A percentile compares a stretch with the other conserved stretches of the same genome.
phyloP scores from a whole-genome alignment of 2,329 filamentous ascomycete genomes.

The Aspergillus clavatus region DNA sequence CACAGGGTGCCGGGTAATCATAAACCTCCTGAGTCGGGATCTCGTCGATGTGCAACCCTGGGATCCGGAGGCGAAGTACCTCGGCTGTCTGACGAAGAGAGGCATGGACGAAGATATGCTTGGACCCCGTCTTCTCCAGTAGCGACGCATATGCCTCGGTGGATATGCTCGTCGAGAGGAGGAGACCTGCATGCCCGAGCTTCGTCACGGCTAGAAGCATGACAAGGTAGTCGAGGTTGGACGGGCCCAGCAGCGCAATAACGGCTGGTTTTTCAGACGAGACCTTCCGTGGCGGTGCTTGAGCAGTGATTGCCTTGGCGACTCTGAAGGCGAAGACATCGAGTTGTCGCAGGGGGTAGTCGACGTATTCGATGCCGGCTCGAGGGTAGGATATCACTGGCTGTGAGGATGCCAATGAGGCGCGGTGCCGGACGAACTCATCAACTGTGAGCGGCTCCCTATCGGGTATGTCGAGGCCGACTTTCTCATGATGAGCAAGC shows the following conservation, averaged over 20 bases:
- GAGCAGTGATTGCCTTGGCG: slow-evolving; percentile 25
- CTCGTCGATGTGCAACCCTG: slow-evolving; percentile 23
- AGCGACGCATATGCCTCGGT: slow-evolving; percentile 48
- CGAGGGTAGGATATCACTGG: slow-evolving; percentile 44
- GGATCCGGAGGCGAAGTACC: slow-evolving; percentile 18
- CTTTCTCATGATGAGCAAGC: slow-evolving; percentile 2
- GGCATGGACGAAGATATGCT: slow-evolving; percentile 28
- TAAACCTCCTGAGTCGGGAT: slow-evolving; percentile 21
- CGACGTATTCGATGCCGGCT: slow-evolving; percentile 42
- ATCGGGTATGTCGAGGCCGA: background rate
- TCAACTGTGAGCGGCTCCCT: slow-evolving; percentile 32
- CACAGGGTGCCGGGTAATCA: slow-evolving; percentile 13
- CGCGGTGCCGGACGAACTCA: slow-evolving; percentile 37
- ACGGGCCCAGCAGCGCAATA: slow-evolving; percentile 50
- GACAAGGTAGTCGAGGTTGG: slow-evolving; percentile 53
- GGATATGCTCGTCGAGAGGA: slow-evolving; percentile 52
- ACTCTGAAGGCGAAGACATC: slow-evolving; percentile 34
- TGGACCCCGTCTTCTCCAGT: slow-evolving; percentile 41
- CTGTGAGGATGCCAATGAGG: slow-evolving; percentile 30
- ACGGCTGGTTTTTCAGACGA: slow-evolving; percentile 31
- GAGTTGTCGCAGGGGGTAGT: slow-evolving; percentile 46
- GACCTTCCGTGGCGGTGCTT: slow-evolving; percentile 18
- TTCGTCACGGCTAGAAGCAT: slow-evolving; percentile 52
- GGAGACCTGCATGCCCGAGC: slow-evolving; percentile 52
- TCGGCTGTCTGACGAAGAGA: slow-evolving; percentile 21